Base-by-base conservation (phyloP, 305 asterid genomes). In the Andrographis paniculata region DNA sequence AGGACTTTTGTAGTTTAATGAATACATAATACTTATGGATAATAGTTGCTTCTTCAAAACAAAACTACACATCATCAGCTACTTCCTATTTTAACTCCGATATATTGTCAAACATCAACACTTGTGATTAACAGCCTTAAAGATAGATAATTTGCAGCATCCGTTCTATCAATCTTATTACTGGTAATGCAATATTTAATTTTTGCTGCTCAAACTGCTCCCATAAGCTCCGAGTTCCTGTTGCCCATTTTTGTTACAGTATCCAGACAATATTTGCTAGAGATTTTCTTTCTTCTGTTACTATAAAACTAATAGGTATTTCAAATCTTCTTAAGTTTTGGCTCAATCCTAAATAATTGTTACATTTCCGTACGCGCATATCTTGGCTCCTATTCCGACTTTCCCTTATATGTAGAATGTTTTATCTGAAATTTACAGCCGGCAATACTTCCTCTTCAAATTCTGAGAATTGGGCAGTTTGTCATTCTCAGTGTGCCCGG, bases 401-500 rank as follows among this genome's bases (percentile, higher is more conserved):
- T n/a, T 11, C 43, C 1, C 16, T 38, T 12, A 28, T 38, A 13
- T 38, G 20, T 2, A 38, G 19, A 14, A 14, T 38, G 43, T 5
- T 35, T n/a, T n/a, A 2, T 38, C 20, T 38, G 43, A n/a, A 10
- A n/a, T 30, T 68, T 70, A 66, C 86, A 92, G 99, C 99, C 99
- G 52, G 73, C 93, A n/a, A 62, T 92, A 65, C 97, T 92, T 76
- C 99, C 99, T 18, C 50, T 92, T 63, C 99, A 92, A 82, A 79
- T 84, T 55, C 61, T 87, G 71, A 77, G 87, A 78, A 79, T 92
- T 51, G 99, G 99, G 59, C 94, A 92, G 70, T 70, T 92, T 66
- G 91, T 73, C 55, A 79, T 92, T 73, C 93, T 92, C 51, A 73
- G 80, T 53, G 97, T 87, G 45, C 99, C 99, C 56, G 99, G 99